Percentiles rank a stretch among this genome's conserved stretches.
Evolutionary conservation across 768 basidiomycete species (phyloP).

Genomic region (Solioccasus polychromus): DNA sequence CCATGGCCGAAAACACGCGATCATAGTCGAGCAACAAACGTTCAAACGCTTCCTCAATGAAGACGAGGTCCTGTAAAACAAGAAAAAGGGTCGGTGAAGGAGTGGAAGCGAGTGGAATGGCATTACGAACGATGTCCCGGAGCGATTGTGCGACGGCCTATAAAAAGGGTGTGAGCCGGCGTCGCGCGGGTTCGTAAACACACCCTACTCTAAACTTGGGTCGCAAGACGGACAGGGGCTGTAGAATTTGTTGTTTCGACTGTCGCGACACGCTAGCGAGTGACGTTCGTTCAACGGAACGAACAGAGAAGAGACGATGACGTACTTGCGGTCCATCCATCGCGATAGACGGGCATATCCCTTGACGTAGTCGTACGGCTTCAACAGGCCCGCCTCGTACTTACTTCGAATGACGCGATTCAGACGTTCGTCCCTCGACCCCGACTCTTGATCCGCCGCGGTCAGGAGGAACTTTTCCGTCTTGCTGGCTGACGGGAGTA

Average conservation of each 20-base stretch:
- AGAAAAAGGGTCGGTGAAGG: not conserved
- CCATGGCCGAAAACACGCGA: slow-evolving; percentile 92
- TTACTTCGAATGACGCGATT: slow-evolving; percentile 92
- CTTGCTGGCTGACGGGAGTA: slow-evolving; percentile 72
- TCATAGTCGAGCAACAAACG: slow-evolving; percentile 94
- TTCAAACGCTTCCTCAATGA: slow-evolving; percentile 98
- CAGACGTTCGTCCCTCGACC: slow-evolving; percentile 85
- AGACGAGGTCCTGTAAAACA: slow-evolving; percentile 76
- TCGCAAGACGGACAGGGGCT: slow-evolving; percentile 79
- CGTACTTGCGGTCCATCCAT: slow-evolving; percentile 94
- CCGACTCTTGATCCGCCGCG: slow-evolving; percentile 91
- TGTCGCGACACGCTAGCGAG: slow-evolving; percentile 77
- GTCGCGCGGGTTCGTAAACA: not conserved
- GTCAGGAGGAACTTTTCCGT: slow-evolving; percentile 89
- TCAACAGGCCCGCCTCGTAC: slow-evolving; percentile 92
- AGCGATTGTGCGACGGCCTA: slow-evolving; percentile 83
- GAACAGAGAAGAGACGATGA: not conserved
- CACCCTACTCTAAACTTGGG: slow-evolving; percentile 76
- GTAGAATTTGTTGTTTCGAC: slow-evolving; percentile 88
- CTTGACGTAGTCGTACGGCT: slow-evolving; percentile 96
- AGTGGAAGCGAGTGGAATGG: not conserved
- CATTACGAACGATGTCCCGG: slow-evolving; percentile 62
- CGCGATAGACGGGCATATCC: slow-evolving; percentile 87
- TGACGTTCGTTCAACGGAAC: too few species aligned
- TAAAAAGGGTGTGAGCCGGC: not conserved